phyloP scores from a whole-genome alignment of 495 filamentous ascomycete species.

The Acidomyces sp. region DNA sequence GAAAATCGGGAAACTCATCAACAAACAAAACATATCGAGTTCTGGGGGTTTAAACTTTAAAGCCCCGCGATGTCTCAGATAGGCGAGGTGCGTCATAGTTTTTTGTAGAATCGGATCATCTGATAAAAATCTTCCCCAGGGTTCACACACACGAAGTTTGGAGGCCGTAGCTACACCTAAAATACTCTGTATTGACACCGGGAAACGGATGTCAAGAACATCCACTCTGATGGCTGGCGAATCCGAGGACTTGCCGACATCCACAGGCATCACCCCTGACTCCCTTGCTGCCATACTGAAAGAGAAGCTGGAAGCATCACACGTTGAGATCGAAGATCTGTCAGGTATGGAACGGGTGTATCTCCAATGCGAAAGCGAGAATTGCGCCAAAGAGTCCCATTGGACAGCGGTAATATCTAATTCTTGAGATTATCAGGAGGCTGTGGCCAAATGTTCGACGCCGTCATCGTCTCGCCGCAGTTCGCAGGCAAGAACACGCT shows the following conservation, averaged over 20 bases:
- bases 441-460: constrained; percentile 89
- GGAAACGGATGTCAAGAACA: too few species aligned
- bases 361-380: constrained; percentile 2
- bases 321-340: constrained; percentile 87
- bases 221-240: constrained; percentile 33
- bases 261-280: constrained; percentile 53
- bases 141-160: too few species aligned
- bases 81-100: too few species aligned
- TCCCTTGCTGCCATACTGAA: constrained; percentile 55
- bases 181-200: too few species aligned
- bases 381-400: not conserved
- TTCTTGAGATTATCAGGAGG: constrained; percentile 64
- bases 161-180: not conserved
- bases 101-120: too few species aligned
- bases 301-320: constrained; percentile 59
- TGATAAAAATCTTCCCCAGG: too few species aligned
- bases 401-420: not conserved
- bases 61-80: too few species aligned
- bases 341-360: too few species aligned
- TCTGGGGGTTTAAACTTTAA: too few species aligned
- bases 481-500: constrained; percentile 82
- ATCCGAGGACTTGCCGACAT: constrained; percentile 29
- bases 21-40: too few species aligned
- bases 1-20: too few species aligned
- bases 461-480: constrained; percentile 74